A percentile compares a stretch with the other conserved stretches of the same genome.
These are phyloP conservation scores for Cryphonectria nitschkei DNA, from an alignment of 2,329 filamentous ascomycete genomes.

Conservation along the genomic window DNA sequence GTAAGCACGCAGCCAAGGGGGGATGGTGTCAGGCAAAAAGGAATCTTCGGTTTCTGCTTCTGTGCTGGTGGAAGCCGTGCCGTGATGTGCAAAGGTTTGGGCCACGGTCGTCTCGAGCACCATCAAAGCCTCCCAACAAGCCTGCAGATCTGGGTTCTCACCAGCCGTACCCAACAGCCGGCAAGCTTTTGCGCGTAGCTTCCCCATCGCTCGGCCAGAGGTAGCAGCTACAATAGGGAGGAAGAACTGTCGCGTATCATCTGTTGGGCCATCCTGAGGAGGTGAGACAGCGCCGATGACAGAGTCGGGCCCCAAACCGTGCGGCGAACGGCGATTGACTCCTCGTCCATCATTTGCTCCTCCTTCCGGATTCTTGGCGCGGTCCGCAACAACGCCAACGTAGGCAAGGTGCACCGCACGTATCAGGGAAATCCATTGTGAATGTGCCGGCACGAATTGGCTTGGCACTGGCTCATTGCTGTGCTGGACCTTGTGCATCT, in stretches of 20 bases:
- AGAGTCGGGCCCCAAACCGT: background rate
- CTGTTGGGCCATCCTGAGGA: slow-evolving; percentile 13
- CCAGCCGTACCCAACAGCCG: slow-evolving; percentile 8
- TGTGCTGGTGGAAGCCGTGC: too few relatives aligned
- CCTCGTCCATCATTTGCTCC: too few relatives aligned
- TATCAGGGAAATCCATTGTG: slow-evolving; percentile 44
- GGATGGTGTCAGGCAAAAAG: slow-evolving; percentile 33
- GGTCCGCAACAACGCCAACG: slow-evolving; percentile 36
- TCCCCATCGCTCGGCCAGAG: slow-evolving; percentile 25
- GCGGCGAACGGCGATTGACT: background rate
- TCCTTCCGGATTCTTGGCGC: background rate
- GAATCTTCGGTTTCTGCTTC: slow-evolving; percentile 8
- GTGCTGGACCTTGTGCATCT: slow-evolving; percentile 28
- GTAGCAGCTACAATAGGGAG: slow-evolving; percentile 33
- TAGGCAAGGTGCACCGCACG: slow-evolving; percentile 42
- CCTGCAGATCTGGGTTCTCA: slow-evolving; percentile 14
- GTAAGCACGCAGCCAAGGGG: slow-evolving; percentile 42
- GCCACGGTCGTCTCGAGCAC: slow-evolving; percentile 33
- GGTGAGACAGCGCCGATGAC: background rate
- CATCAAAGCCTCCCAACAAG: slow-evolving; percentile 32
- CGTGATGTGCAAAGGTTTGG: slow-evolving; percentile 28
- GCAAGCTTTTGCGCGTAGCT: slow-evolving; percentile 28
- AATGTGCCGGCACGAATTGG: slow-evolving; percentile 39
- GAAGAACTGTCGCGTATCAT: slow-evolving; percentile 13
- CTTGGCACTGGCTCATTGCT: slow-evolving; percentile 25